Evolutionary conservation across 306 rosid genomes (phyloP), one percentile per base, ranked within the genome.

Genomic region (Senna siamea): DNA sequence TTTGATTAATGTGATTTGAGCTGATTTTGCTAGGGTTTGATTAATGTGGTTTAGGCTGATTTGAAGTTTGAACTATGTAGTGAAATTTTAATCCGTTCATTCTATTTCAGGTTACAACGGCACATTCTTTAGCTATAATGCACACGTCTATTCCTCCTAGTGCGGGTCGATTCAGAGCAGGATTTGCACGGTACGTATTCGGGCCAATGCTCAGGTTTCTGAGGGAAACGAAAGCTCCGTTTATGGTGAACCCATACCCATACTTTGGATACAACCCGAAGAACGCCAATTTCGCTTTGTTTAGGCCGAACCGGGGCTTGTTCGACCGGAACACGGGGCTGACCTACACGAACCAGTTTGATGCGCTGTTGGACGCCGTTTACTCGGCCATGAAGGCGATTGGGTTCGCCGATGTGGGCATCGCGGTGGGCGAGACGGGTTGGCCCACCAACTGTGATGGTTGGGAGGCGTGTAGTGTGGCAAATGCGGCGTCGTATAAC

Each of bases 171-270:
- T 94, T 94, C 85, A 70, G 95, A 53, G 89, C 86, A 0, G 95
- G 91, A n/a, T 84, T 19, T 1, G 90, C 63, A 1, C 67, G 75
- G 32, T 79, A 72, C 9, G 32, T 89, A 1, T 47, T 94, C 15
- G 78, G 74, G 0, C 93, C 96, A 9, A 83, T 92, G 95, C 83
- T 94, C 19, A 60, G 61, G 71, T 92, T 82, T 54, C 73, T 85
- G 4, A 64, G 60, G 5, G 88, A 89, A 46, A 91, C 96, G 5
- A 83, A 46, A 9, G 23, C 87, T 0, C 99, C 99, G 0, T 88
- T 94, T 6, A 94, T 94, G 96, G 96, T 89, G 0, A 94, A 94
- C 73, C 97, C 99, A 0, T 94, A 94, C 34, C 97, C 99, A 0
- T 94, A 92, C 52, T 94, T 94, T 66, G 92, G 81, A 1, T 91